Evolutionary conservation across 495 filamentous ascomycete species (phyloP).

Genomic region (Aeminium ludgeri): DNA sequence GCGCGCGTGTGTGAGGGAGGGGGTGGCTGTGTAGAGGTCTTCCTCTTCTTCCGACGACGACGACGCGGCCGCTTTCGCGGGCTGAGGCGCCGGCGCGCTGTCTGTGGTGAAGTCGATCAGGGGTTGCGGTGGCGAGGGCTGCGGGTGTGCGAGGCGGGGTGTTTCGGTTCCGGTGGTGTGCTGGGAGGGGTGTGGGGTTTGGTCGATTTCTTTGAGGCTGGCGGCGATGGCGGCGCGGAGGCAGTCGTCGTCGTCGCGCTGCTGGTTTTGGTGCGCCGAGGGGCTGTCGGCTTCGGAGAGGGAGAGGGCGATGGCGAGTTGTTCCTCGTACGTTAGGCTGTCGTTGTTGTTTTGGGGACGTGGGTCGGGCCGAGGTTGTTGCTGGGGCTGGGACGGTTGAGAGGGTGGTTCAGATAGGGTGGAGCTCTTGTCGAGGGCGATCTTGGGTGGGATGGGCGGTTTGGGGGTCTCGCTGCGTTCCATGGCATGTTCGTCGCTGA

Average conservation of each 20-base stretch:
- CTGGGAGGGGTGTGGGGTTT: no score
- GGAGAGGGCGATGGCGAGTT: constrained; percentile 14
- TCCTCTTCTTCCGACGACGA: constrained; percentile 6
- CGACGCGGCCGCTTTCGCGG: background rate
- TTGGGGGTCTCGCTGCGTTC: constrained; percentile 10
- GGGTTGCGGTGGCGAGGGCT: no score
- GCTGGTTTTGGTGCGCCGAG: background rate
- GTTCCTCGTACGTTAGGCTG: constrained; percentile 13
- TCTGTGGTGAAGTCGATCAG: constrained; percentile 10
- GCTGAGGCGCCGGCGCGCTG: constrained; percentile 1
- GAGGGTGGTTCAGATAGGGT: no score
- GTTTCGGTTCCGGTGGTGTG: no score
- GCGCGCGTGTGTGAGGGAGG: constrained; percentile 10
- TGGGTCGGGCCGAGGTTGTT: no score
- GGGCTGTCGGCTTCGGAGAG: constrained; percentile 13
- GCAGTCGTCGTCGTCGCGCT: background rate
- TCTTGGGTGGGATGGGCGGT: constrained; percentile 12
- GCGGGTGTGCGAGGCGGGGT: no score
- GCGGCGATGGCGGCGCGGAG: constrained; percentile 12
- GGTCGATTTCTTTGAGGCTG: constrained; percentile 12
- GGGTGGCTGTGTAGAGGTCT: constrained; percentile 13
- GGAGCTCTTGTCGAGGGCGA: constrained; percentile 6
- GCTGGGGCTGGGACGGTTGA: no score
- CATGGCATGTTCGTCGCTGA: constrained; percentile 11
- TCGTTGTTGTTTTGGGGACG: background rate